Evolutionary conservation across 148 eudicot genomes (phyloP).

Genomic region (Rhododendron griersonianum): DNA sequence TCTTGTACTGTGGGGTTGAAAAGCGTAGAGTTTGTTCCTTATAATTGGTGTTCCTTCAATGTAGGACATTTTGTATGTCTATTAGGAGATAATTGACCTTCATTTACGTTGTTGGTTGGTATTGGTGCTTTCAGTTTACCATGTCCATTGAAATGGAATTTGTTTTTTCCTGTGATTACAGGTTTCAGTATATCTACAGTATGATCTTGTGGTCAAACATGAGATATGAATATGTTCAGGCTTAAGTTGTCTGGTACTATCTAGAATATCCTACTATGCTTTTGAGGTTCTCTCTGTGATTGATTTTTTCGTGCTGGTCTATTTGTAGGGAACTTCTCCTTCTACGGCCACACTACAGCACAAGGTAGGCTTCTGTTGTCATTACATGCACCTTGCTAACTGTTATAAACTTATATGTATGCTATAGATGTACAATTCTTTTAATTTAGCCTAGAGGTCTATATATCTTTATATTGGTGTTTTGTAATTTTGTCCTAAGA

Average conservation of each 20-base stretch:
- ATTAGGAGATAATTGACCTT: background rate
- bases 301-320: slow-evolving; percentile 1
- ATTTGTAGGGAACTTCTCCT: slow-evolving; percentile 25
- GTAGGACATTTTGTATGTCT: background rate
- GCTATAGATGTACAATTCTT: background rate
- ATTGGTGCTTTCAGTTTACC: background rate
- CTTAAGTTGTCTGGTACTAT: background rate
- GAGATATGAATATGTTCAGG: background rate
- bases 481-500: background rate
- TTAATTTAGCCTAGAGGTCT: background rate
- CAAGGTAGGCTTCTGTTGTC: slow-evolving; percentile 22
- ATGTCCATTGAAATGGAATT: background rate
- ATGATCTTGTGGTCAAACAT: background rate
- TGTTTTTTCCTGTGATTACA: background rate
- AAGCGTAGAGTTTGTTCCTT: background rate
- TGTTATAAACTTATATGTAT: background rate
- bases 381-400: background rate
- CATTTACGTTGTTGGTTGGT: background rate
- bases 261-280: background rate
- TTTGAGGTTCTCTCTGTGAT: background rate
- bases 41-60: background rate
- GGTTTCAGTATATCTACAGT: background rate
- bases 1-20: background rate
- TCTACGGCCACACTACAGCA: slow-evolving; percentile 14
- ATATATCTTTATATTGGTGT: background rate